phyloP scores from a whole-genome alignment of 352 stramenopile species.

The Phytophthora sojae region DNA sequence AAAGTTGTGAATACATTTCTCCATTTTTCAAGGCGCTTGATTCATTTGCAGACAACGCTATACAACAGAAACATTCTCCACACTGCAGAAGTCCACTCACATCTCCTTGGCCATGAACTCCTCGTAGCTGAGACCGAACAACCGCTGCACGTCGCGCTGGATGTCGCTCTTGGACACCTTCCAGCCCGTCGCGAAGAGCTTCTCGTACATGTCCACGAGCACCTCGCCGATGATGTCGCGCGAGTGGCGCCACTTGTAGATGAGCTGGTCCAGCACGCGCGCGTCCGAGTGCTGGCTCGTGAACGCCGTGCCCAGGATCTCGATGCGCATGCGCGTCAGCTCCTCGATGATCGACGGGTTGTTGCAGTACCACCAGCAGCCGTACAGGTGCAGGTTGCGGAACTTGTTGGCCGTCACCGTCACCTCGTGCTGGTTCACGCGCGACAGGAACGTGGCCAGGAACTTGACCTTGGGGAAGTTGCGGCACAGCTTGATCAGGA shows the following conservation, averaged over 20 bases:
- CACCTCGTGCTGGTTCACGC: conserved; percentile 95
- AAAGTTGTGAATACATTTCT: neutral
- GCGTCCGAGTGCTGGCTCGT: conserved; percentile 95
- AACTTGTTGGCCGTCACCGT: conserved; percentile 95
- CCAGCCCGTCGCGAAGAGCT: conserved; percentile 88
- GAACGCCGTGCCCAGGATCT: conserved; percentile 94
- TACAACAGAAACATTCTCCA: neutral
- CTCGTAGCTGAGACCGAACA: conserved; percentile 93
- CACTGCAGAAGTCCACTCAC: conserved; percentile 1
- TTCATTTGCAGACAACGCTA: neutral
- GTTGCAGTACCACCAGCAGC: conserved; percentile 97
- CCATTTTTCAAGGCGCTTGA: neutral
- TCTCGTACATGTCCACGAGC: conserved; percentile 90
- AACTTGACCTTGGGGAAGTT: conserved; percentile 94
- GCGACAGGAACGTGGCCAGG: conserved; percentile 94
- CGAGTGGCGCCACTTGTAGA: conserved; percentile 97
- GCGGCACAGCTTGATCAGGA: conserved; percentile 85
- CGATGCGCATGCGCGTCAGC: conserved; percentile 90
- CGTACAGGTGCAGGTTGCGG: conserved; percentile 94
- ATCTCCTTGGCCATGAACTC: conserved; percentile 92
- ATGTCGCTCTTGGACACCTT: conserved; percentile 85
- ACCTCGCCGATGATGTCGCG: conserved; percentile 89
- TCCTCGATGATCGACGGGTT: conserved; percentile 94
- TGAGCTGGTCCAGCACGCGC: conserved; percentile 93
- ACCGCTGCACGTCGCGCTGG: conserved; percentile 70